phyloP scores from a whole-genome alignment of 1,139 yeast genomes.

The Diutina mesorugosa region DNA sequence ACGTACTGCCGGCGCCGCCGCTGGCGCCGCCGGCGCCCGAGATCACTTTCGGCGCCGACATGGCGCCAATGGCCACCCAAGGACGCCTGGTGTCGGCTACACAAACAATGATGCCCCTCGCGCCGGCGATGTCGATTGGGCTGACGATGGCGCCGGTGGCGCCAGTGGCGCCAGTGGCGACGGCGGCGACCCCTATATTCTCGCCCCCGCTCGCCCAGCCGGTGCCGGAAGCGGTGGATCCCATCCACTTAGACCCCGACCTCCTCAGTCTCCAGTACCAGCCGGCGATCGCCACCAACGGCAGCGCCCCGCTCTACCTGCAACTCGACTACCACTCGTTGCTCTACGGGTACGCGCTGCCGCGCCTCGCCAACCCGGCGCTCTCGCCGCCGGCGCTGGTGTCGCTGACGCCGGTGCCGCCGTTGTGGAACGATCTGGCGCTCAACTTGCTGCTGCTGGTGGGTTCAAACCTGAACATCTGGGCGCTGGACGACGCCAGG shows the following conservation, averaged over 20 bases:
- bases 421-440: neutral
- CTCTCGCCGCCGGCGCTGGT: slow-evolving; percentile 1
- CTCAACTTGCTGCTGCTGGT: neutral
- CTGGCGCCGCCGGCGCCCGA: neutral
- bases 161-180: neutral
- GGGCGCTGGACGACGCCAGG: neutral
- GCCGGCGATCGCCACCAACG: neutral
- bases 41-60: neutral
- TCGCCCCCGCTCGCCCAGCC: slow-evolving; percentile 1
- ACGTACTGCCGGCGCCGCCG: neutral
- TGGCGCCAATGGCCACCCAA: neutral
- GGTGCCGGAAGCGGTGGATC: neutral
- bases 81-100: neutral
- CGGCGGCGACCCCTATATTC: neutral
- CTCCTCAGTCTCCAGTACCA: neutral
- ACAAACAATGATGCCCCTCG: neutral
- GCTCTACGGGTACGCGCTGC: neutral
- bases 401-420: slow-evolving; percentile 1
- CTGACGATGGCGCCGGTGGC: neutral
- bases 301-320: neutral
- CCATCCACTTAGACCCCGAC: neutral
- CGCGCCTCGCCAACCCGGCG: neutral
- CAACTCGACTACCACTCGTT: slow-evolving; percentile 1
- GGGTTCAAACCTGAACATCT: neutral
- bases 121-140: neutral